Evolutionary conservation across 352 stramenopile genomes (phyloP), one percentile per base, ranked within the genome.

Genomic region (Stramenopiles sp.): DNA sequence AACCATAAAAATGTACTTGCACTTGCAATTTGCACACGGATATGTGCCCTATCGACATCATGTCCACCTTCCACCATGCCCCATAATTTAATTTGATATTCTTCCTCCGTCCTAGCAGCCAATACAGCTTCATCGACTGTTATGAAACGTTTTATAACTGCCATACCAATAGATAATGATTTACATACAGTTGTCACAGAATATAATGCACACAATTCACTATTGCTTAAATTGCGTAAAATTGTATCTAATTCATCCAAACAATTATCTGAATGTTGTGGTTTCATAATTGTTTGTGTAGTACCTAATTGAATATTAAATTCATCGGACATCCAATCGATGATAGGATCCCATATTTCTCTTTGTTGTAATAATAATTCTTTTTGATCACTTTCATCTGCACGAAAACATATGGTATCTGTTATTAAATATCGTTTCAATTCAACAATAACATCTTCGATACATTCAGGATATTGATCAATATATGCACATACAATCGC

Each of bases 41-140:
- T 92, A 83, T 94, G 92, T 43, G 92, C 89, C 79, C 89, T 88
- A 82, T 94, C 89, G 30, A 94, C 84, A 82, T 94, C 89, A 80
- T 94, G 89, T 79, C 89, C 89, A 38, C 89, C 89, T 81, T 94
- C 89, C 27, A 94, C 89, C 79, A 94, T 85, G 0, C 89, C 89
- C 89, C 89, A 94, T 73, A 88, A 87, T 78, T 84, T 86, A 81
- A 94, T 94, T 85, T 94, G 89, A 79, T 93, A 93, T 80, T 94
- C 88, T 82, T 96, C 90, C 82, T 96, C 90, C 0, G 95, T 82
- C 30, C 38, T 53, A 53, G 38, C 38, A 53, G 38, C 38, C 4
- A 13, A 4, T 4, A 53, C 38, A 13, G 38, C 38, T 53, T 53
- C 38, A 53, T 53, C 38, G 13, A 53, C 13, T 53, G 38, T 53